Conservation (phyloP, 2,329 filamentous ascomycete species). For the Zopfia rhizophila region DNA sequence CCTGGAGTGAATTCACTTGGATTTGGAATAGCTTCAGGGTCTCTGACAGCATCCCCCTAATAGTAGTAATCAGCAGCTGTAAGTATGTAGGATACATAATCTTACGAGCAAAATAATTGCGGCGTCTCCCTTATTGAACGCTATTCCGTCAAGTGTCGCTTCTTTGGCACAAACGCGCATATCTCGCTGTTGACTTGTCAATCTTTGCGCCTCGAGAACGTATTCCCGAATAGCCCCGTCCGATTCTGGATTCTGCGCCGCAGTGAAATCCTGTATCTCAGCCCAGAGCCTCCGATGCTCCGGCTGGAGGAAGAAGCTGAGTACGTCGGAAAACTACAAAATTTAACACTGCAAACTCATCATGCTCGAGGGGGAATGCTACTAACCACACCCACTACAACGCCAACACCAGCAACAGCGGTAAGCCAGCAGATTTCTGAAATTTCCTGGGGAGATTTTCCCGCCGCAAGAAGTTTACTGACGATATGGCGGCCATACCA, state of each 20-base stretch:
- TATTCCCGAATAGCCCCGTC: conserved; percentile 15
- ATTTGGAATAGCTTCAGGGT: too few species aligned
- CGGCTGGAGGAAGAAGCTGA: conserved; percentile 7
- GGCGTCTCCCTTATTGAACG: too few species aligned
- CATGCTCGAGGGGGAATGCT: not conserved
- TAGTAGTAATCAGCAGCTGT: too few species aligned
- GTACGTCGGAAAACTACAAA: conserved; percentile 12
- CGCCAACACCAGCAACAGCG: conserved; percentile 13
- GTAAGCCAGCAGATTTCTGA: conserved; percentile 16
- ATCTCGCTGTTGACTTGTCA: conserved; percentile 14
- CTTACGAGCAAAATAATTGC: too few species aligned
- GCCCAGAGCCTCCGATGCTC: conserved; percentile 9
- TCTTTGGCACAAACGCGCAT: conserved; percentile 14
- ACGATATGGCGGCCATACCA: conserved; percentile 15
- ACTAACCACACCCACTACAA: conserved; percentile 11
- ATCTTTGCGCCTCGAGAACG: conserved; percentile 19
- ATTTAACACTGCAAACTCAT: too few species aligned
- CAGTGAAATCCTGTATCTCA: conserved; percentile 7
- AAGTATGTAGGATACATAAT: too few species aligned
- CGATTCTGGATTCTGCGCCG: conserved; percentile 1
- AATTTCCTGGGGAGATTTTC: conserved; percentile 9
- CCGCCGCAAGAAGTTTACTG: conserved; percentile 7
- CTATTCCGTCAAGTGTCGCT: too few species aligned
- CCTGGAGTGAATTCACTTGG: conserved; percentile 59
- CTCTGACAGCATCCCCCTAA: too few species aligned